phyloP scores from a whole-genome alignment of 2,329 filamentous ascomycete species.

The Claviceps sp. region DNA sequence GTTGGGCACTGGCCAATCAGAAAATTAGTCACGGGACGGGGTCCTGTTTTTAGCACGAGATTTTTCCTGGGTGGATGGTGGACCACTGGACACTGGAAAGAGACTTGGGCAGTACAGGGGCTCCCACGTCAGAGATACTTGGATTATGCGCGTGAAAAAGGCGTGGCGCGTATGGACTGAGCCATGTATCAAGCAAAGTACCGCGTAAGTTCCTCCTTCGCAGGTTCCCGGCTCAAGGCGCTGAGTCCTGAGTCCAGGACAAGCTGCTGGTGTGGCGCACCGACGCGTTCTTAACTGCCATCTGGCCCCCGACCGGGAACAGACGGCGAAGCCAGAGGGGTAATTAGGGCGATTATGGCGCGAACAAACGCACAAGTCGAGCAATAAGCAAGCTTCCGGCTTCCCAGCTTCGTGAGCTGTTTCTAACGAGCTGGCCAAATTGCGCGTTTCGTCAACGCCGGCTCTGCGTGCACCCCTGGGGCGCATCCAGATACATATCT shows the following conservation, averaged over 20 bases:
- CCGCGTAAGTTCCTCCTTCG: not conserved
- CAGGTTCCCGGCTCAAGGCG: not conserved
- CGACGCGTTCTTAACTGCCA: slow-evolving; percentile 2
- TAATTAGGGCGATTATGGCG: no score
- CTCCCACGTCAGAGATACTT: not conserved
- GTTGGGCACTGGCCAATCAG: slow-evolving; percentile 23
- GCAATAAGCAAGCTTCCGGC: not conserved
- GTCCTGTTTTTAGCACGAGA: slow-evolving; percentile 21
- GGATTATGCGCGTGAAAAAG: not conserved
- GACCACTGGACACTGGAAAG: not conserved
- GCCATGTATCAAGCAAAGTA: slow-evolving; percentile 1
- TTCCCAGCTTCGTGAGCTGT: not conserved
- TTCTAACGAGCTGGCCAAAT: no score
- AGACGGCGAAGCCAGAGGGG: not conserved
- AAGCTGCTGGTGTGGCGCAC: slow-evolving; percentile 10
- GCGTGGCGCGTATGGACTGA: not conserved
- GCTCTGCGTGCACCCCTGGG: not conserved
- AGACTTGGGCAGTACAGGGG: not conserved
- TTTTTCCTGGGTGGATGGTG: not conserved
- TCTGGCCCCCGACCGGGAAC: slow-evolving; percentile 5
- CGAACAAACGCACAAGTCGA: not conserved
- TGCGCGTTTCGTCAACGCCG: no score
- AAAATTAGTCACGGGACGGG: slow-evolving; percentile 23
- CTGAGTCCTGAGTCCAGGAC: not conserved
- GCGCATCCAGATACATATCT: not conserved